These are phyloP conservation scores for Rhamnella rubrinervis DNA, from an alignment of 331 rosid genomes.

Conservation along the genomic window DNA sequence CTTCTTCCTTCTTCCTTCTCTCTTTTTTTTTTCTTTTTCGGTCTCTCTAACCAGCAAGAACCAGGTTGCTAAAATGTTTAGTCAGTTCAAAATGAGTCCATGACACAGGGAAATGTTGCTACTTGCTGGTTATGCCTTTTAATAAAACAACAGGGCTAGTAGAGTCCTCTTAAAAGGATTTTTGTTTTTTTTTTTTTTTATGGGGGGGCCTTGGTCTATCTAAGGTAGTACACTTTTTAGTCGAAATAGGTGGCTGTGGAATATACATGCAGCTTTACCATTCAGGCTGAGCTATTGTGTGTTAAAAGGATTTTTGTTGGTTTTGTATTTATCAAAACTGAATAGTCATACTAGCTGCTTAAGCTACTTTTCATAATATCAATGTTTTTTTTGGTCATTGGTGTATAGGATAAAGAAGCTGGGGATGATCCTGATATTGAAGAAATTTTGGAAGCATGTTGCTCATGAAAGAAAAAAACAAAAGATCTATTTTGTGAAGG, in stretches of 20 bases:
- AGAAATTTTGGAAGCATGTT: constrained; percentile 73
- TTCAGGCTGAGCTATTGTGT: too few relatives aligned
- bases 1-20: background rate
- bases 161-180: background rate
- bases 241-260: too few relatives aligned
- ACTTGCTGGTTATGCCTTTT: too few relatives aligned
- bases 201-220: too few relatives aligned
- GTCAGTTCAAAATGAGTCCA: too few relatives aligned
- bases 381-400: constrained; percentile 3
- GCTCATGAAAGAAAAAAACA: constrained; percentile 41
- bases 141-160: background rate
- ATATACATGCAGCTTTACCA: too few relatives aligned
- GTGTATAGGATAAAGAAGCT: constrained; percentile 84
- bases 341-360: background rate
- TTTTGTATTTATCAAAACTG: background rate
- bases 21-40: background rate
- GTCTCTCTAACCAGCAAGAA: background rate
- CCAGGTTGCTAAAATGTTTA: background rate
- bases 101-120: too few relatives aligned
- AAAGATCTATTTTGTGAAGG: background rate
- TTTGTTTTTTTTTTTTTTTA: too few relatives aligned
- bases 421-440: constrained; percentile 93
- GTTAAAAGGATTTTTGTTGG: background rate
- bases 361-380: constrained; percentile 7
- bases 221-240: too few relatives aligned